A percentile compares a stretch with the other conserved stretches of the same genome.
Conservation (phyloP, 2,329 filamentous ascomycete genomes). For the Pseudogymnoascus sp. region DNA sequence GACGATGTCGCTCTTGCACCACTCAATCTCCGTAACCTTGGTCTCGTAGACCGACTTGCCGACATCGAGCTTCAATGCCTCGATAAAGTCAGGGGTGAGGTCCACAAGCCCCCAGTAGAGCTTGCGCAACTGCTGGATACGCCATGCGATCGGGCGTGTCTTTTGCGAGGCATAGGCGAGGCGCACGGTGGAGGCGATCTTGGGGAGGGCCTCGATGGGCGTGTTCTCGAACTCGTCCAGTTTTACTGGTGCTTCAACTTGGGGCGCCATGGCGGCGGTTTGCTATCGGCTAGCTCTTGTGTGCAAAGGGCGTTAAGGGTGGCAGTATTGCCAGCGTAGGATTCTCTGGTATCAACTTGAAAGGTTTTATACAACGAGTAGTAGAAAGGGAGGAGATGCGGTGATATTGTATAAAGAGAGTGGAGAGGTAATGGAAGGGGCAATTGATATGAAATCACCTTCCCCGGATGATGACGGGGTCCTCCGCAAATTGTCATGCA, state of each 20-base stretch:
- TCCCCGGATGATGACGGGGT: neutral
- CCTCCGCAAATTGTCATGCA: neutral
- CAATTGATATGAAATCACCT: slow-evolving; percentile 3
- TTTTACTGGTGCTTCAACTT: neutral
- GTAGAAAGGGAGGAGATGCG: neutral
- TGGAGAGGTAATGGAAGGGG: neutral
- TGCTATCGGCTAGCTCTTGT: neutral
- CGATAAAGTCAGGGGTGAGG: slow-evolving; percentile 62
- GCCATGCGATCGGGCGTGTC: slow-evolving; percentile 76
- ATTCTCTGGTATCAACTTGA: neutral
- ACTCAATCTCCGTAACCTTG: slow-evolving; percentile 66
- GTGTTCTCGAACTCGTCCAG: slow-evolving; percentile 49
- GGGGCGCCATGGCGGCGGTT: neutral
- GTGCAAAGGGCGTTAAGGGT: neutral
- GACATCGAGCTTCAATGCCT: slow-evolving; percentile 71
- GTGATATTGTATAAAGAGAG: neutral
- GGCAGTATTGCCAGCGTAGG: neutral
- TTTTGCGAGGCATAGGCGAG: slow-evolving; percentile 69
- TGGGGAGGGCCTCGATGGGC: slow-evolving; percentile 57
- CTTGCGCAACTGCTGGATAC: slow-evolving; percentile 79
- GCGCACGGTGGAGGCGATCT: slow-evolving; percentile 53
- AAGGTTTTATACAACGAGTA: neutral
- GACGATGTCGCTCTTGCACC: slow-evolving; percentile 73
- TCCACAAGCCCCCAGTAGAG: slow-evolving; percentile 91
- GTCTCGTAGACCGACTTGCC: slow-evolving; percentile 72